Evolutionary conservation across 805 yeast genomes (phyloP), one percentile per base, ranked within the genome.

Genomic region (Schwanniomyces vanrijiae): DNA sequence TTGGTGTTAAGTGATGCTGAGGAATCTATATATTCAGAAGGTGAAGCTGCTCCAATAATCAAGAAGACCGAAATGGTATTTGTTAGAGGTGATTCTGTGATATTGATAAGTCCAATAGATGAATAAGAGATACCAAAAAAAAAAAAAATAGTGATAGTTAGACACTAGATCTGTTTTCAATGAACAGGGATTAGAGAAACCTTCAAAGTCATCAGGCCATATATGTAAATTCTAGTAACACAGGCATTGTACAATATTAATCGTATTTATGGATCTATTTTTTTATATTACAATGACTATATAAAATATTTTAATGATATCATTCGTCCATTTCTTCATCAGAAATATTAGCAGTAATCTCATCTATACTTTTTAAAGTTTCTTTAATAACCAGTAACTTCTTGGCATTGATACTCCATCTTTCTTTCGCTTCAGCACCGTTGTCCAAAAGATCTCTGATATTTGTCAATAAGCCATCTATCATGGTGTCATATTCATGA

Each of bases 41-140:
- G 74, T 26, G 83, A 76, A 4, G 80, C 75, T 3, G 56, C 51
- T n/a, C 69, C 71, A 2, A 58, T 53, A n/a, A 71, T 69, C 29
- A 86, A 83, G 60, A 77, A 78, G 51, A 79, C 90, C 14, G 96
- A 89, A 46, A 88, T 94, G 90, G 83, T 94, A 37, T 92, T 92
- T 69, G 91, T 94, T 13, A 84, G 99, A 72, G 99, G 99, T n/a
- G 99, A 94, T 68, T 84, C 95, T 2, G 98, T 94, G 38, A 89
- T 95, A 43, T 77, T 91, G 55, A 84, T 94, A 45, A 83, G 86
- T 45, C 76, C 78, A 14, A 50, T 63, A 16, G 53, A 58, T 24
- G 62, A 55, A 43, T 57, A 51, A 40, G 10, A 7, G 10, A 26
- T 26, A 11, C 10, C 4, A 13, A 10, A 16, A 7, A 5, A 26